A percentile compares a stretch with the other conserved stretches of the same genome.
Evolutionary conservation across 164 flowering plant species (phyloP).

Genomic region (Kingdonia uniflora): DNA sequence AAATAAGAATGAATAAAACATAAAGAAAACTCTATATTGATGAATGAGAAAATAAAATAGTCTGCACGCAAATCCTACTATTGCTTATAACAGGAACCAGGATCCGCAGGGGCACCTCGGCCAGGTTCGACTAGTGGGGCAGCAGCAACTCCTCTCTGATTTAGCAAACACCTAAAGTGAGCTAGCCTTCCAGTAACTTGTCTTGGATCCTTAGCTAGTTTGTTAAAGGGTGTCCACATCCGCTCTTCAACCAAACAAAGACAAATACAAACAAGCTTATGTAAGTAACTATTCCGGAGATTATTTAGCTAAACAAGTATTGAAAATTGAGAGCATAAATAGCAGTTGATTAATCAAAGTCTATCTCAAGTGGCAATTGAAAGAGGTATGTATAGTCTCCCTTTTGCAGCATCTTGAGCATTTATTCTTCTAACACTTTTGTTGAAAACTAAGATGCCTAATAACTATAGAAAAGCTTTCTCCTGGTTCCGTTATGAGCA

Average conservation of each 20-base stretch:
- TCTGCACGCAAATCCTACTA: conserved; percentile 12
- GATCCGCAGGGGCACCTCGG: conserved; percentile 45
- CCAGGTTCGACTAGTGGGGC: conserved; percentile 61
- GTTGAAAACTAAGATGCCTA: no score
- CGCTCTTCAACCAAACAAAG: conserved; percentile 35
- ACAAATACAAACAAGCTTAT: not conserved
- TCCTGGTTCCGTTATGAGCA: no score
- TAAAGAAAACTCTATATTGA: no score
- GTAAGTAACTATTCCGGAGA: no score
- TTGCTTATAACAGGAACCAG: conserved; percentile 66
- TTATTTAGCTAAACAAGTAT: no score
- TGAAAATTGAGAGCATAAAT: not conserved
- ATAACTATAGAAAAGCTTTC: no score
- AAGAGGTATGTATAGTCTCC: not conserved
- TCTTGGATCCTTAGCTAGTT: conserved; percentile 49
- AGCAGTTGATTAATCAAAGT: not conserved
- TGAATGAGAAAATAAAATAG: not conserved
- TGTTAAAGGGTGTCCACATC: conserved; percentile 59
- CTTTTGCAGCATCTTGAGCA: no score
- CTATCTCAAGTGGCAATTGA: not conserved
- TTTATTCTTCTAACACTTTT: not conserved
- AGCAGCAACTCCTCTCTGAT: conserved; percentile 80
- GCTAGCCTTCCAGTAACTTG: conserved; percentile 48
- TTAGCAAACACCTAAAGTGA: conserved; percentile 71
- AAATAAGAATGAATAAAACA: no score